Base-by-base conservation (phyloP, 345 rosid genomes). In the Pistacia integerrima region DNA sequence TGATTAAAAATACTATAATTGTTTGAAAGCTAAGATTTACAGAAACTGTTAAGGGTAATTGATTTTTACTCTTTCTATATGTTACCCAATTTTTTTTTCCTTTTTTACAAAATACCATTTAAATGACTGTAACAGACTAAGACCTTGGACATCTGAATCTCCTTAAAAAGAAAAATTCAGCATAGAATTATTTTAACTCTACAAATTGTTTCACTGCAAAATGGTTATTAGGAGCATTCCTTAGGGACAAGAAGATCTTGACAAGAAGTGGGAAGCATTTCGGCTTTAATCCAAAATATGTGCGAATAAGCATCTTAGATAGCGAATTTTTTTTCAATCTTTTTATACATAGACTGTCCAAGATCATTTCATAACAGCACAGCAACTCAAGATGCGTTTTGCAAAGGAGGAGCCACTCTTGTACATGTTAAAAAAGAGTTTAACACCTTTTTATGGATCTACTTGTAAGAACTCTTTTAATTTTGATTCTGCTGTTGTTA, bases 231-330 rank as follows among this genome's bases (percentile, higher is more conserved):
- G 22, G 22, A 22, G 22, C 22, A 22, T 87, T 88, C 58, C 88
- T 95, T 1, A 80, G 89, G 38, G 75, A 82, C 41, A 84, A 85
- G 73, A 92, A 90, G 36, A 89, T 95, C 38, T 41, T 91, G 78
- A 85, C 96, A 0, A 87, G 97, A 82, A 81, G 90, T 51, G 98
- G 98, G 46, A 89, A 60, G 67, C 83, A 88, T 36, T 94, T 94
- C n/a, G 98, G 97, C 16, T 82, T 76, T 59, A 80, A 87, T 52
- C 74, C 84, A 2, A 85, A 88, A 49, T 90, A 85, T 71, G 97
- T 92, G n/a, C 83, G 97, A 74, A 79, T 91, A 49, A 94, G 97
- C 76, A 83, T 94, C 90, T 72, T 94, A 72, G 93, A 88, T 73
- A 75, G 92, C 8, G 97, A 94, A 22, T 22, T 22, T 22, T 52